These are phyloP conservation scores for Fusarium cyanostomum DNA, from an alignment of 2,329 filamentous ascomycete species.

Conservation along the genomic window DNA sequence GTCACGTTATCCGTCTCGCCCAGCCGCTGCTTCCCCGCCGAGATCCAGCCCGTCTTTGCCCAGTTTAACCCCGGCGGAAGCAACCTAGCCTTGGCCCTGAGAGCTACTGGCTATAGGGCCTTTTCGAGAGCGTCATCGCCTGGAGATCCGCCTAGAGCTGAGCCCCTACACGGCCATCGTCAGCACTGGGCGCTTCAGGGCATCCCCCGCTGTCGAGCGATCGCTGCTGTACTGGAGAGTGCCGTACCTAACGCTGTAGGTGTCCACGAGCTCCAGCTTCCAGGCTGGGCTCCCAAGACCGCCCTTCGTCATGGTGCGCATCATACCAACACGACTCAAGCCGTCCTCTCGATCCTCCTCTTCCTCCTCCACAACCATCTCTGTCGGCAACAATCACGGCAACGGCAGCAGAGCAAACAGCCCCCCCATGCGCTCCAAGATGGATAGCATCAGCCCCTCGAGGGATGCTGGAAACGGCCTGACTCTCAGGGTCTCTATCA, in stretches of 20 bases:
- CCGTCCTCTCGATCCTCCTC: conserved; percentile 51
- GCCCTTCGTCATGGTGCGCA: conserved; percentile 61
- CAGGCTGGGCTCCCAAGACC: conserved; percentile 16
- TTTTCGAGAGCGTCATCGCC: conserved; percentile 24
- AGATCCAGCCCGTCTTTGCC: not conserved
- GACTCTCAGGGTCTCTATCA: conserved; percentile 61
- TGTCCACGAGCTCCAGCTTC: conserved; percentile 16
- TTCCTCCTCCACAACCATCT: conserved; percentile 44
- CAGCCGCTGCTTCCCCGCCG: conserved; percentile 14
- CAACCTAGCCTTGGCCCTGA: conserved; percentile 12
- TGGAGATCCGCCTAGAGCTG: conserved; percentile 28
- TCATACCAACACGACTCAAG: conserved; percentile 65
- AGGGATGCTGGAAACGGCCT: conserved; percentile 54
- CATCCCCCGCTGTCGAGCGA: conserved; percentile 34
- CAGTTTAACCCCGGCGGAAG: not conserved
- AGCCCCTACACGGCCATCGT: not conserved
- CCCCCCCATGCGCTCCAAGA: conserved; percentile 62
- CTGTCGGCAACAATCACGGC: conserved; percentile 46
- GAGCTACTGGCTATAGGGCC: conserved; percentile 18
- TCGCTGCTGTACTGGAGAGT: conserved; percentile 10
- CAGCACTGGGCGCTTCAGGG: not conserved
- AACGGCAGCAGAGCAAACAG: conserved; percentile 57
- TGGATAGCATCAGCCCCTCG: conserved; percentile 53
- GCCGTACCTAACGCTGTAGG: not conserved
- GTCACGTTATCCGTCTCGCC: conserved; percentile 23